These are phyloP conservation scores for Uncinocarpus reesii DNA, from an alignment of 2,329 filamentous ascomycete genomes.

Conservation along the genomic window DNA sequence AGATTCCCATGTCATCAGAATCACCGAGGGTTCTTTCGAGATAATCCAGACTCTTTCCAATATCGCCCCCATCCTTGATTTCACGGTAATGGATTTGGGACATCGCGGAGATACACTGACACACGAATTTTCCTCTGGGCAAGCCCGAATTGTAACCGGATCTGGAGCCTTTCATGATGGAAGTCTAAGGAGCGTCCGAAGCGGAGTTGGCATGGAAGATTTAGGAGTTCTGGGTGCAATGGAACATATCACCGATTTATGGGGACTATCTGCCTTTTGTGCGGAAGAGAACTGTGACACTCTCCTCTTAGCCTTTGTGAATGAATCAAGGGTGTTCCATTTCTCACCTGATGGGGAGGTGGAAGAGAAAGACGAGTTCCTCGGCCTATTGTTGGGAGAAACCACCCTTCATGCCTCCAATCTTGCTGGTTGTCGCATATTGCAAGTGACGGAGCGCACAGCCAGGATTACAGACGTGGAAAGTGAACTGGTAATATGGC, in stretches of 20 bases:
- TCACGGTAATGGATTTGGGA: slow-evolving; percentile 92
- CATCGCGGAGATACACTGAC: slow-evolving; percentile 67
- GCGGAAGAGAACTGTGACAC: slow-evolving; percentile 47
- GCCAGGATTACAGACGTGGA: slow-evolving; percentile 50
- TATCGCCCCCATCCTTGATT: slow-evolving; percentile 85
- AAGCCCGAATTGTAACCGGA: slow-evolving; percentile 84
- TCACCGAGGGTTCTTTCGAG: slow-evolving; percentile 52
- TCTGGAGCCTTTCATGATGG: slow-evolving; percentile 86
- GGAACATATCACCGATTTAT: slow-evolving; percentile 61
- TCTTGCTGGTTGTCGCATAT: slow-evolving; percentile 50
- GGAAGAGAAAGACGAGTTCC: slow-evolving; percentile 72
- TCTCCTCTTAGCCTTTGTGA: slow-evolving; percentile 68
- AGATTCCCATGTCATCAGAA: slow-evolving; percentile 70
- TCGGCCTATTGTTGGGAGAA: slow-evolving; percentile 57
- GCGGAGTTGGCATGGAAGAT: slow-evolving; percentile 86
- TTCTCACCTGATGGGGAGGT: slow-evolving; percentile 68
- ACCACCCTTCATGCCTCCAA: slow-evolving; percentile 64
- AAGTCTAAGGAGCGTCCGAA: slow-evolving; percentile 77
- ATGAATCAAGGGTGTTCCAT: slow-evolving; percentile 70
- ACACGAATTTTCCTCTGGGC: slow-evolving; percentile 88
- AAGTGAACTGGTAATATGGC: slow-evolving; percentile 36
- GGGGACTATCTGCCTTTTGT: slow-evolving; percentile 51
- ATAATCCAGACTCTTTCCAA: slow-evolving; percentile 69
- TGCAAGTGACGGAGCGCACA: slow-evolving; percentile 64
- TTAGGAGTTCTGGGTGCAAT: slow-evolving; percentile 73